A percentile compares a stretch with the other conserved stretches of the same genome.
Conservation (phyloP, 768 basidiomycete genomes). For the Trametes gibbosa region DNA sequence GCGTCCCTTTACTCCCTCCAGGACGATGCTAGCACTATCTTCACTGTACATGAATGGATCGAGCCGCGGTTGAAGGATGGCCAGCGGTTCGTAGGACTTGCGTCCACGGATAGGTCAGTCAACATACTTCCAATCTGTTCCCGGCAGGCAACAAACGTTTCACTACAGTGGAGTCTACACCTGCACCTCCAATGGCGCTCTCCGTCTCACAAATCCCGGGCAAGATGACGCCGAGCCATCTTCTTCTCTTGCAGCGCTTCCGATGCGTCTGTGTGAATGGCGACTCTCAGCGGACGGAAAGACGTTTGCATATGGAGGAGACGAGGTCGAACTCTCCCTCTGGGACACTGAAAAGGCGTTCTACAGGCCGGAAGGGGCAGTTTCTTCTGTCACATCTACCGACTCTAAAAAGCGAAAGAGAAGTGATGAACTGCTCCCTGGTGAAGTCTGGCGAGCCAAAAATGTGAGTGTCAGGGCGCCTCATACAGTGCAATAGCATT, state of each 20-base stretch:
- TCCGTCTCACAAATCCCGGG: slow-evolving; percentile 46
- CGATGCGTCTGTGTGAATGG: slow-evolving; percentile 71
- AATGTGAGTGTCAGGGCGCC: slow-evolving; percentile 47
- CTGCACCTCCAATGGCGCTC: slow-evolving; percentile 75
- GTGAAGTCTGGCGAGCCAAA: slow-evolving; percentile 82
- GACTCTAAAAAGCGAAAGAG: slow-evolving; percentile 57
- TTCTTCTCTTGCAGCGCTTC: slow-evolving; percentile 44
- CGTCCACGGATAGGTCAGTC: slow-evolving; percentile 47
- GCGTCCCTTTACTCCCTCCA: slow-evolving; percentile 41
- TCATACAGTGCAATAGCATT: background rate
- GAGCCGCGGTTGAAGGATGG: slow-evolving; percentile 55
- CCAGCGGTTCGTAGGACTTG: slow-evolving; percentile 62
- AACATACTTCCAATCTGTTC: background rate
- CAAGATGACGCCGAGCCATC: slow-evolving; percentile 25
- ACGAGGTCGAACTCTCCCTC: slow-evolving; percentile 81
- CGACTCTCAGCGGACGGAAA: slow-evolving; percentile 47
- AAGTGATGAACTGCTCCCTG: slow-evolving; percentile 55
- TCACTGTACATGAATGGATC: slow-evolving; percentile 52
- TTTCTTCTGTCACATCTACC: slow-evolving; percentile 15
- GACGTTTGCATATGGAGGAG: slow-evolving; percentile 78
- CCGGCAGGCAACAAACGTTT: background rate
- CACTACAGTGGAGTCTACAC: slow-evolving; percentile 50
- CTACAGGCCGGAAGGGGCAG: slow-evolving; percentile 23
- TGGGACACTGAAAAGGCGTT: slow-evolving; percentile 72
- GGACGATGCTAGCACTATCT: slow-evolving; percentile 38